Evolutionary conservation across 2,329 filamentous ascomycete genomes (phyloP), one percentile per base, ranked within the genome.

Genomic region (Diplocarpon rosae): DNA sequence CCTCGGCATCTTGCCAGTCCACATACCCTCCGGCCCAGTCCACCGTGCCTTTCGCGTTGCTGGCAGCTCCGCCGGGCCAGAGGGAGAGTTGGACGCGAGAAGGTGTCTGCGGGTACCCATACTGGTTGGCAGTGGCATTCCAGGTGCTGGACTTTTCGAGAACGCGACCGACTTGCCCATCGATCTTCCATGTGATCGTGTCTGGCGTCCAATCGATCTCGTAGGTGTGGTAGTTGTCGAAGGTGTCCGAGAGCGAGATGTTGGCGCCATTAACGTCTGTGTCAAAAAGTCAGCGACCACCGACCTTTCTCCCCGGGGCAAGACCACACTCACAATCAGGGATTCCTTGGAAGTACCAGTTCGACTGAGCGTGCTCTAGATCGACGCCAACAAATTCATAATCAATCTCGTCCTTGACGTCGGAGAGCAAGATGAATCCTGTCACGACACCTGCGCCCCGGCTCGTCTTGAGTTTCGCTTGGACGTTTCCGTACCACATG

Each of bases 381-480:
- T 95, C 85, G 36, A 75, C 75, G 53, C 92, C 92, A 43, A 98
- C 76, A 63, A 84, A 96, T 65, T 98, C 92, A 63, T 87, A 96
- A 68, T 98, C 92, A 59, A 98, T 95, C 66, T 98, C 92, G 61
- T 98, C 92, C 73, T 95, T 94, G 60, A 93, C 84, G 59, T 96
- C 90, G 30, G 85, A 89, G 65, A 95, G 78, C 60, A 96, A 71
- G 63, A 98, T 98, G 63, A 98, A 98, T 27, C 88, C 90, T 1
- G 88, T 93, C n/a, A 98, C 84, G 16, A 98, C 92, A 72, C 92
- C 92, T 37, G 72, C 68, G 46, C 88, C 89, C 59, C 85, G 80
- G 52, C 82, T 83, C 0, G 88, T 90, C 72, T 87, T 92, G 64
- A 96, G 71, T 45, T 70, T 84, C 43, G 86, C 87, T 63, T 83